Conservation (phyloP, 805 yeast species). For the Brettanomyces custersianus region DNA sequence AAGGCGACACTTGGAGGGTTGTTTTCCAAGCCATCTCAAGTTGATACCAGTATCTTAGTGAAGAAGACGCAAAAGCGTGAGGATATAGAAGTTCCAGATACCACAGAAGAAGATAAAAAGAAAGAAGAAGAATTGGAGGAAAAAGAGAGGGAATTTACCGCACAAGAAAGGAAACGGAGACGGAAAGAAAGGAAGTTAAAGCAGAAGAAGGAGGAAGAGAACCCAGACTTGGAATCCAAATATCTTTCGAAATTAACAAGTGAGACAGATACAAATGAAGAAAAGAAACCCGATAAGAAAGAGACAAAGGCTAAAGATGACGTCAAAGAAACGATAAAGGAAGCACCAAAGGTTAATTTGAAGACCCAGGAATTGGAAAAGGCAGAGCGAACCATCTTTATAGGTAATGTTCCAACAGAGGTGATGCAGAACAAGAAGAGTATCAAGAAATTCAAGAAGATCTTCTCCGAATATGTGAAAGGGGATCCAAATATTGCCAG, state of each 20-base stretch:
- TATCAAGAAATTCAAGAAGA: constrained; percentile 55
- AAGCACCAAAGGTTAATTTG: constrained; percentile 46
- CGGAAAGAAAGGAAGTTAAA: constrained; percentile 8
- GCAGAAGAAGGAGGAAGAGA: constrained; percentile 9
- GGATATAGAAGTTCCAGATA: constrained; percentile 8
- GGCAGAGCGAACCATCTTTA: constrained; percentile 78
- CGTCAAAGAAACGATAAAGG: constrained; percentile 9
- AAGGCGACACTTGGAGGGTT: constrained; percentile 15
- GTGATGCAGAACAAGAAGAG: constrained; percentile 56
- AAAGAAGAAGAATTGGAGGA: constrained; percentile 37
- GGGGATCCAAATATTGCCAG: constrained; percentile 6
- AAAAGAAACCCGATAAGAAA: constrained; percentile 8
- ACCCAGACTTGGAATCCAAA: constrained; percentile 15
- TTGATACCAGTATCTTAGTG: constrained; percentile 26
- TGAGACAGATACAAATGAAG: constrained; percentile 6
- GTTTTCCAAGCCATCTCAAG: constrained; percentile 34
- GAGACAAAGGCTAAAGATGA: constrained; percentile 4
- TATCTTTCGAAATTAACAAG: constrained; percentile 19
- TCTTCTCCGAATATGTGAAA: constrained; percentile 34
- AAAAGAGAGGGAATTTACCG: constrained; percentile 45
- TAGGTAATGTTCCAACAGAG: constrained; percentile 69
- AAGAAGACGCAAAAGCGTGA: constrained; percentile 12
- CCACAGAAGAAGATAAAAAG: constrained; percentile 15
- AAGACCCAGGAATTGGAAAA: constrained; percentile 68
- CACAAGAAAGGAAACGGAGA: constrained; percentile 31